Evolutionary conservation across 2,329 filamentous ascomycete genomes (phyloP), one percentile per base, ranked within the genome.

Genomic region (Fusarium tupiense): DNA sequence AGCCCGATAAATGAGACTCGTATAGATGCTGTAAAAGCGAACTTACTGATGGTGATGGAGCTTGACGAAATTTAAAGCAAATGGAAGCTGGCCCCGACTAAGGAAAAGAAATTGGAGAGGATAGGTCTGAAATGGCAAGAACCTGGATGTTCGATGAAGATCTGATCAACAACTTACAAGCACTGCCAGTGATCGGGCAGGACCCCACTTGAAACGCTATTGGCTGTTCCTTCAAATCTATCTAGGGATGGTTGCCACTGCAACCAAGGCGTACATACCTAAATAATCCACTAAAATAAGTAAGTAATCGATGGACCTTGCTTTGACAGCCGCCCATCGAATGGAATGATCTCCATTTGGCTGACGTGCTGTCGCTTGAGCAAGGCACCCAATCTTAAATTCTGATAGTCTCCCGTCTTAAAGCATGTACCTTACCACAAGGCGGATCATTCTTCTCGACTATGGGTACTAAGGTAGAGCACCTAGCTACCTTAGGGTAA

Each of bases 161-260:
- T 44, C 53, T 54, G 43, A 61, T 50, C 59, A 40, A 61, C 54
- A 58, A 46, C 54, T 38, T 40, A 29, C 33, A 50, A 38, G 56
- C 35, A 63, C 47, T 50, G 47, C 29, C 29, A 29, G 29, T 50
- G 47, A 66, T 66, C 64, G 61, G 64, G 64, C 49, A 52, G 61
- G 41, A 63, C 53, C 44, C 33, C 22, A 46, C 64, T 66, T 53
- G 47, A 58, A 64, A 58, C 33, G 33, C 49, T 43, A 66, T 66
- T 66, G 64, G 64, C 64, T 53, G 35, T 24, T 20, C 61, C 35
- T 53, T 49, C 22, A 26, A 35, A 29, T 65, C 35, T 37, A 52
- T 20, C 62, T 41, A 63, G 38, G 31, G 31, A 58, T 66, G 61
- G 64, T 66, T 66, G 64, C 64, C 57, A 63, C 43, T 58, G 64